Conservation (phyloP, 768 basidiomycete species). For the Wakefieldia striispora region DNA sequence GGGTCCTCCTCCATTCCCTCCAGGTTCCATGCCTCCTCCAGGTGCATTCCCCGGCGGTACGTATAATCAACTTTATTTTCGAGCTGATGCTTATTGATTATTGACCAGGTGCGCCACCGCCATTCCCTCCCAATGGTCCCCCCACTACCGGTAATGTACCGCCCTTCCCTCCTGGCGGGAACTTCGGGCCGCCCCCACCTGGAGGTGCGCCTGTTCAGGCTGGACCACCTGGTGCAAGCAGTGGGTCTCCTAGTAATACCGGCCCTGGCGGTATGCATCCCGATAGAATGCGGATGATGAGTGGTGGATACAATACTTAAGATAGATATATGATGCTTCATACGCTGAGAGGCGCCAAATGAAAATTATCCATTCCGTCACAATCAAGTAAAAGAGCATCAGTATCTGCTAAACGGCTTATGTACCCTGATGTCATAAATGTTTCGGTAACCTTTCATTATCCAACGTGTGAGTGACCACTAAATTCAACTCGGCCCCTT, state of each 20-base stretch:
- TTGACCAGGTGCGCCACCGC: conserved; percentile 37
- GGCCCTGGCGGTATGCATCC: conserved; percentile 80
- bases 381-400: no score
- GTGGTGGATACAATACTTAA: conserved; percentile 10
- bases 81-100: conserved; percentile 1
- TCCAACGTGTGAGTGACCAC: no score
- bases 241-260: conserved; percentile 30
- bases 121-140: conserved; percentile 47
- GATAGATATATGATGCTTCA: neutral
- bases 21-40: conserved; percentile 49
- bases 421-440: neutral
- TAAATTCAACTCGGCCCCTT: neutral
- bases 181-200: conserved; percentile 37
- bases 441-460: no score
- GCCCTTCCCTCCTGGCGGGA: conserved; percentile 32
- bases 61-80: conserved; percentile 14
- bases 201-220: conserved; percentile 41
- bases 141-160: conserved; percentile 34
- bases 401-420: neutral
- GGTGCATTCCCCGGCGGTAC: conserved; percentile 49
- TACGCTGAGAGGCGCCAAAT: neutral
- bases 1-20: conserved; percentile 74
- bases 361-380: neutral
- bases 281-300: conserved; percentile 82
- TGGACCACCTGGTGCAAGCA: conserved; percentile 39